phyloP scores from a whole-genome alignment of 2,329 filamentous ascomycete genomes.

The Huntiella bhutanensis region DNA sequence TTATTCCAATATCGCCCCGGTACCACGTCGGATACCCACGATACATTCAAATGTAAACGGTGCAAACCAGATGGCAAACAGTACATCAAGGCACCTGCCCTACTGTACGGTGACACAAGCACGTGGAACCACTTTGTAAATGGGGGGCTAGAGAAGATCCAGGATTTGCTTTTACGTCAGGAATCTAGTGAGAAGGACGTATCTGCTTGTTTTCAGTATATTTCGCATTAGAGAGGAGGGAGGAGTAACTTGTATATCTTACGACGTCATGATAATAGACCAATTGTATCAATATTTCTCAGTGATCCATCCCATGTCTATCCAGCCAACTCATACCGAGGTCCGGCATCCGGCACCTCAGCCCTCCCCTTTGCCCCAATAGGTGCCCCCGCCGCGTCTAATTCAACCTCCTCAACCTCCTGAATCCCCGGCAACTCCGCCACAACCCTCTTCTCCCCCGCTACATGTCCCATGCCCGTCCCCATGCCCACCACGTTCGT shows the following conservation, averaged over 20 bases:
- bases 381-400: conserved; percentile 6
- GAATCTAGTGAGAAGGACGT: conserved; percentile 64
- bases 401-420: conserved; percentile 3
- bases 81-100: conserved; percentile 73
- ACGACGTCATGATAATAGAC: too few species aligned
- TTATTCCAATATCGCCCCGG: conserved; percentile 79
- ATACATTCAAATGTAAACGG: conserved; percentile 95
- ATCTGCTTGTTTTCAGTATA: conserved; percentile 95
- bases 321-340: conserved; percentile 4
- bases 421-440: conserved; percentile 1
- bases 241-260: neutral
- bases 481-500: too few species aligned
- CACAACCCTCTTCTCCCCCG: neutral
- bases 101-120: conserved; percentile 94
- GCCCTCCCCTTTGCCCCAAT: conserved; percentile 4
- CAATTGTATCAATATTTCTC: neutral
- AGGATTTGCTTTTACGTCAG: conserved; percentile 77
- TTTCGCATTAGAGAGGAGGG: conserved; percentile 47
- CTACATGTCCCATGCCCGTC: too few species aligned
- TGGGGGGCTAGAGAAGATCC: conserved; percentile 54
- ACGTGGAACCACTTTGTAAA: conserved; percentile 99
- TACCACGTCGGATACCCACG: conserved; percentile 85
- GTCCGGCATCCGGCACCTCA: conserved; percentile 1
- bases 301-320: neutral
- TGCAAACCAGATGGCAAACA: conserved; percentile 80